Percentiles rank a stretch among this genome's conserved stretches.
These are phyloP conservation scores for Metroxylon sagu DNA, from an alignment of 176 grass and related monocot species.

Conservation along the genomic window DNA sequence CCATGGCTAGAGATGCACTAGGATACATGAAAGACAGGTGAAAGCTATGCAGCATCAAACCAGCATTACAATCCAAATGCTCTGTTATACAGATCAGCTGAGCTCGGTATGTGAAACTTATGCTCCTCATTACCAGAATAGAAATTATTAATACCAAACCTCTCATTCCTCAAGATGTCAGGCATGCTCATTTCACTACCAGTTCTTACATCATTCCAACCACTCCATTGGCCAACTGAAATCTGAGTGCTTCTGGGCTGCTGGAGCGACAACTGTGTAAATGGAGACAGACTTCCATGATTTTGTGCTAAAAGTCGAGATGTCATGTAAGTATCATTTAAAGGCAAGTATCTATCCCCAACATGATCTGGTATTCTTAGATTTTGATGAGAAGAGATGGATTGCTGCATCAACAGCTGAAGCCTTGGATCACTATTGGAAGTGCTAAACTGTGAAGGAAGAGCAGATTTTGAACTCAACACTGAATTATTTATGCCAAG, in stretches of 20 bases:
- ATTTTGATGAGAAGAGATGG: constrained; percentile 52
- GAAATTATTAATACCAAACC: constrained; percentile 33
- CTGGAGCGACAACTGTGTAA: constrained; percentile 32
- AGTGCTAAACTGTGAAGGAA: constrained; percentile 37
- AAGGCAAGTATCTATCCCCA: constrained; percentile 37
- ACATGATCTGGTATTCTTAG: constrained; percentile 37
- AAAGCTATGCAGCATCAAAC: background rate
- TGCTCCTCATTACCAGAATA: constrained; percentile 49
- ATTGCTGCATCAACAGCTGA: constrained; percentile 63
- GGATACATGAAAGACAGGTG: background rate
- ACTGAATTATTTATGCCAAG: constrained; percentile 41
- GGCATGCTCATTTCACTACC: constrained; percentile 35
- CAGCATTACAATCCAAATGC: constrained; percentile 66
- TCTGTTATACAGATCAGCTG: constrained; percentile 62
- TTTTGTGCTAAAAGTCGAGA: constrained; percentile 50
- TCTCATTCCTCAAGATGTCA: constrained; percentile 49
- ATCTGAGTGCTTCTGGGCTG: constrained; percentile 51
- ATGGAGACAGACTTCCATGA: constrained; percentile 41
- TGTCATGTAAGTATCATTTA: constrained; percentile 58
- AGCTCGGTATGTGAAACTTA: constrained; percentile 49
- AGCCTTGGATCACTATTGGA: constrained; percentile 62
- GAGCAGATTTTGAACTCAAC: constrained; percentile 39
- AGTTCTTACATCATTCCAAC: constrained; percentile 56
- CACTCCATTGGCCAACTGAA: constrained; percentile 57
- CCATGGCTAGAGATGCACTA: background rate